Evolutionary conservation across 495 filamentous ascomycete species (phyloP).

Genomic region (Neurospora sp.): DNA sequence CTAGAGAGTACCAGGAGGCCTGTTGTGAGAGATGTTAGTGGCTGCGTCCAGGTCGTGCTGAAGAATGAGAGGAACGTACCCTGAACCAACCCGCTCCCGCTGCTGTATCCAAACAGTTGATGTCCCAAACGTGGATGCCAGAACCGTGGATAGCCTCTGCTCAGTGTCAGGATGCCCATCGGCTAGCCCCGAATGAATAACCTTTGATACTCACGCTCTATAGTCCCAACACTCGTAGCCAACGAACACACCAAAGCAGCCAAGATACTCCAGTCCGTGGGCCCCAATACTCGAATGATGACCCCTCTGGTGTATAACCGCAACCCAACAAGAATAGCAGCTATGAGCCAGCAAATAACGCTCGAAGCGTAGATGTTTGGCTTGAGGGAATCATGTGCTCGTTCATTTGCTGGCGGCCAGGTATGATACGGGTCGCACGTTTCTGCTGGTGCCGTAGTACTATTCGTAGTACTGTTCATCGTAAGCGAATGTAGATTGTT

Average conservation of each 20-base stretch:
- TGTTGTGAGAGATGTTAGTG: neutral
- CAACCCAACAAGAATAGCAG: constrained; percentile 19
- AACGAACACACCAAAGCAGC: constrained; percentile 18
- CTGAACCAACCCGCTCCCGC: constrained; percentile 15
- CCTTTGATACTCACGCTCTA: constrained; percentile 15
- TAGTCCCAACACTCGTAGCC: constrained; percentile 10
- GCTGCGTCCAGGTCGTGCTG: neutral
- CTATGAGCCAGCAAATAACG: constrained; percentile 15
- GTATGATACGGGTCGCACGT: neutral
- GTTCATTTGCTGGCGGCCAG: constrained; percentile 2
- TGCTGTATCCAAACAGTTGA: constrained; percentile 13
- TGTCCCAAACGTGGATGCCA: constrained; percentile 20
- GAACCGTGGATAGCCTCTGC: constrained; percentile 18
- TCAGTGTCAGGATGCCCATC: neutral
- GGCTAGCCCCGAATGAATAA: neutral
- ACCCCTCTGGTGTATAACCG: constrained; percentile 21
- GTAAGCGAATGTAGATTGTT: neutral
- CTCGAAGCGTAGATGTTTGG: constrained; percentile 15
- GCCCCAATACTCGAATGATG: constrained; percentile 16
- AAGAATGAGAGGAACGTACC: constrained; percentile 6
- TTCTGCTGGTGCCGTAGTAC: neutral
- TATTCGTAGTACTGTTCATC: neutral
- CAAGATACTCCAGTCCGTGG: constrained; percentile 23
- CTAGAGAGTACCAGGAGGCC: constrained; percentile 22
- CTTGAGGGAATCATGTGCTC: constrained; percentile 15